Evolutionary conservation across 371 early-diverging fungal genomes (phyloP).

Genomic region (Mucor mucedo): DNA sequence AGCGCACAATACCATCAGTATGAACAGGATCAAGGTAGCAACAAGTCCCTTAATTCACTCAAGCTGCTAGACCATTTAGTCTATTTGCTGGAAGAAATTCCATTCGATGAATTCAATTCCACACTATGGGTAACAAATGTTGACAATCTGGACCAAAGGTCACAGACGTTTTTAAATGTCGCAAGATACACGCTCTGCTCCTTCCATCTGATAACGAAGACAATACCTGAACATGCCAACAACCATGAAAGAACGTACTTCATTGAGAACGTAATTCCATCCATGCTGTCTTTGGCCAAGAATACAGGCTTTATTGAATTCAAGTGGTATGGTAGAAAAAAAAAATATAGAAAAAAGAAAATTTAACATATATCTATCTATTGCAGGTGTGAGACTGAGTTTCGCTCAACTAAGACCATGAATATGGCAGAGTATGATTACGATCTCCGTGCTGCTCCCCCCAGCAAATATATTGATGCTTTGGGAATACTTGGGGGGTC

Average conservation of each 20-base stretch:
- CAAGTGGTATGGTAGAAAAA: slow-evolving; percentile 23
- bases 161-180: slow-evolving; percentile 15
- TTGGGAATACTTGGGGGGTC: slow-evolving; percentile 15
- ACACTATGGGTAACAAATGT: slow-evolving; percentile 17
- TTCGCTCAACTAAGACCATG: slow-evolving; percentile 12
- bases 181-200: slow-evolving; percentile 20
- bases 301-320: slow-evolving; percentile 23
- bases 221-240: slow-evolving; percentile 12
- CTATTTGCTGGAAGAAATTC: slow-evolving; percentile 15
- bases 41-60: slow-evolving; percentile 22
- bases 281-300: slow-evolving; percentile 20
- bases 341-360: slow-evolving; percentile 10
- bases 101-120: slow-evolving; percentile 15
- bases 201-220: slow-evolving; percentile 12
- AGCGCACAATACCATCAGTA: slow-evolving; percentile 7
- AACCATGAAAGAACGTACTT: slow-evolving; percentile 22
- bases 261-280: slow-evolving; percentile 18
- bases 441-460: slow-evolving; percentile 10
- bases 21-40: slow-evolving; percentile 14
- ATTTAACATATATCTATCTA: slow-evolving; percentile 10
- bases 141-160: too few species aligned
- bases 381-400: slow-evolving; percentile 18
- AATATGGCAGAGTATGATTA: slow-evolving; percentile 16
- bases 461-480: slow-evolving; percentile 16
- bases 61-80: slow-evolving; percentile 10